Evolutionary conservation across 2,329 filamentous ascomycete species (phyloP).

Genomic region (Aspergillus phoenicis): DNA sequence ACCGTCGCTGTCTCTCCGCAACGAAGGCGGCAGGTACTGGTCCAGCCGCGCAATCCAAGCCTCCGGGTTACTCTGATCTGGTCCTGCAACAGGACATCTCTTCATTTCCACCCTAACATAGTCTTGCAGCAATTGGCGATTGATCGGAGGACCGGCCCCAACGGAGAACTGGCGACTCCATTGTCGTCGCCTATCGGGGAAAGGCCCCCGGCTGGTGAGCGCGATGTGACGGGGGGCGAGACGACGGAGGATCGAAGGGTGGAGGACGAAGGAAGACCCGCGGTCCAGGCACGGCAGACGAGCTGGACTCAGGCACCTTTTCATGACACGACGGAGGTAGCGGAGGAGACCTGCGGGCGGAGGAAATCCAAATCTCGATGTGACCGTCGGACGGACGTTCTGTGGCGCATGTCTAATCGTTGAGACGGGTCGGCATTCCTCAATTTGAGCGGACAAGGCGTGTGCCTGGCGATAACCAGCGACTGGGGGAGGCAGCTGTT

Average conservation of each 20-base stretch:
- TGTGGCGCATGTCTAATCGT: conserved; percentile 33
- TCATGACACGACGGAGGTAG: conserved; percentile 45
- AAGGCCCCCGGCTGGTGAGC: conserved; percentile 13
- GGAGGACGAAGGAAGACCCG: conserved; percentile 25
- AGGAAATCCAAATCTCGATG: conserved; percentile 34
- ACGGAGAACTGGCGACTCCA: conserved; percentile 27
- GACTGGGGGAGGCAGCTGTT: not conserved
- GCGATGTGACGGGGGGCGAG: conserved; percentile 13
- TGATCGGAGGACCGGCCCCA: conserved; percentile 18
- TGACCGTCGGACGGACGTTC: conserved; percentile 23
- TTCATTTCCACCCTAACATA: conserved; percentile 14
- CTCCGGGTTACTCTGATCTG: conserved; percentile 27
- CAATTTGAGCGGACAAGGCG: not conserved
- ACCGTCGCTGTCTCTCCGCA: conserved; percentile 22
- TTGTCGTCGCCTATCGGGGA: conserved; percentile 20
- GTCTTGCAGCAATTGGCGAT: conserved; percentile 24
- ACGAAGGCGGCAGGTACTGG: conserved; percentile 33
- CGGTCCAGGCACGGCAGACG: conserved; percentile 39
- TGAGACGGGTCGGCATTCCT: conserved; percentile 20
- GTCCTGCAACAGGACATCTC: conserved; percentile 21
- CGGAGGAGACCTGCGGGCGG: conserved; percentile 28
- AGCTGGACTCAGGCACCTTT: conserved; percentile 41
- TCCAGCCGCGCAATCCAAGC: conserved; percentile 42
- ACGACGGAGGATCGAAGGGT: conserved; percentile 4
- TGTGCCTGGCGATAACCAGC: not conserved